Base-by-base conservation (phyloP, 352 stramenopile species). In the Phytophthora europaea region DNA sequence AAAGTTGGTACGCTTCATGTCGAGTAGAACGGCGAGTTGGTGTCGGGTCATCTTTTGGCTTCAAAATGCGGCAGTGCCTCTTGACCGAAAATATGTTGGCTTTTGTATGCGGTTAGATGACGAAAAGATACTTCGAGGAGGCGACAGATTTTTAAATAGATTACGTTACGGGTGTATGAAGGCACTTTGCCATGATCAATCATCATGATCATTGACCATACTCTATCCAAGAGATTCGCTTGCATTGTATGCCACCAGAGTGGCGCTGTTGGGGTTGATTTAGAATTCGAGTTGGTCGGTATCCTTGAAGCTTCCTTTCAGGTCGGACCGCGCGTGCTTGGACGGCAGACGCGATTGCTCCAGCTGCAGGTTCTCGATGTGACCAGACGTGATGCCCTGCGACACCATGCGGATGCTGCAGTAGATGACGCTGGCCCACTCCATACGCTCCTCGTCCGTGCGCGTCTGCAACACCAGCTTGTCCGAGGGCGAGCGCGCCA, bases 401-500 rank as follows among this genome's bases (percentile, higher is more conserved):
- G 89, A 94, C 16, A 93, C 87, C 80, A 97, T 93, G 61, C 88
- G 86, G 65, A 97, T 97, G 67, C 79, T 93, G 79, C 90, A 97
- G 77, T 95, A 94, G 53, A 97, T 86, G 43, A 93, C 83, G 57
- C 89, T 95, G 23, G 89, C 89, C 90, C 90, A 97, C 66, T 95
- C 89, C 67, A 95, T 82, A n/a, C 89, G 88, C 64, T 97, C 88
- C n/a, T 89, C 79, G 31, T 93, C 79, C 4, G 80, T 82, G 31
- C 68, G 71, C 8, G 85, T 85, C 68, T 96, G 79, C 34, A 97
- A 72, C 57, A 97, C 89, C 20, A 97, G 70, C 67, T 97, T 97
- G 73, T 97, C 90, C 5, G 85, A 91, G 31, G 90, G 90, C 4
- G 90, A 97, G 3, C 90, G 90, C 10, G 88, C 90, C 13, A 97